A percentile compares a stretch with the other conserved stretches of the same genome.
These are phyloP conservation scores for Butyriboletus loyo DNA, from an alignment of 768 basidiomycete species.

Conservation along the genomic window DNA sequence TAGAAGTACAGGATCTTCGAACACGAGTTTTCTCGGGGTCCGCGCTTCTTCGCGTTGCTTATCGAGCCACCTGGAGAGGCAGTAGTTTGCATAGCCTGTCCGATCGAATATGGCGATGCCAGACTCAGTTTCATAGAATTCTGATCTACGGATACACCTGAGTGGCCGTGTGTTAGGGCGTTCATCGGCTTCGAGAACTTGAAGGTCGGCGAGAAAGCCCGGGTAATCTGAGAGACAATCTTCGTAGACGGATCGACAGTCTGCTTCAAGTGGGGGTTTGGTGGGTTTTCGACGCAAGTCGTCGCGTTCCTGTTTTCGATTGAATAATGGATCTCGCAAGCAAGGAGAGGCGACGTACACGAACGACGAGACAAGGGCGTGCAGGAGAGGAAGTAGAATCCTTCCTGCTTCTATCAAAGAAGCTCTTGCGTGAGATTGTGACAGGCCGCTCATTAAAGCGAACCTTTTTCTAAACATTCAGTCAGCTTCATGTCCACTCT, in stretches of 20 bases:
- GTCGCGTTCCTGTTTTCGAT: constrained; percentile 12
- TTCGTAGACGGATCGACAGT: constrained; percentile 27
- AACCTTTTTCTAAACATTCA: constrained; percentile 15
- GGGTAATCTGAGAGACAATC: constrained; percentile 26
- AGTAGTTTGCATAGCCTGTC: constrained; percentile 24
- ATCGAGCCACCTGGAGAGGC: constrained; percentile 26
- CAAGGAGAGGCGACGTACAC: constrained; percentile 14
- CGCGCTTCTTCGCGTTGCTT: constrained; percentile 23
- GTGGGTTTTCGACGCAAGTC: not conserved
- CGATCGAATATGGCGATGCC: constrained; percentile 27
- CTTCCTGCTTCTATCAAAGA: constrained; percentile 16
- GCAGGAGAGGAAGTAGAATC: constrained; percentile 12
- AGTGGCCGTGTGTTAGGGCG: constrained; percentile 3
- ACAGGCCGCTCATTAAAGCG: constrained; percentile 29
- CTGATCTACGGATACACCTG: constrained; percentile 12
- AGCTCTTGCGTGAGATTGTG: constrained; percentile 17
- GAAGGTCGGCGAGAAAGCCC: constrained; percentile 16
- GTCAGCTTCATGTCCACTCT: constrained; percentile 1
- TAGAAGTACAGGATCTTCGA: constrained; percentile 18
- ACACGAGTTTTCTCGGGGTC: constrained; percentile 17
- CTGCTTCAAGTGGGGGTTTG: constrained; percentile 6
- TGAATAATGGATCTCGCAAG: not conserved
- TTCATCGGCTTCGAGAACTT: constrained; percentile 16
- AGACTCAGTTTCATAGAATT: constrained; percentile 30
- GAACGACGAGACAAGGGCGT: constrained; percentile 29